phyloP scores from a whole-genome alignment of 257 asterid species.

The Craterostigma plantagineum region DNA sequence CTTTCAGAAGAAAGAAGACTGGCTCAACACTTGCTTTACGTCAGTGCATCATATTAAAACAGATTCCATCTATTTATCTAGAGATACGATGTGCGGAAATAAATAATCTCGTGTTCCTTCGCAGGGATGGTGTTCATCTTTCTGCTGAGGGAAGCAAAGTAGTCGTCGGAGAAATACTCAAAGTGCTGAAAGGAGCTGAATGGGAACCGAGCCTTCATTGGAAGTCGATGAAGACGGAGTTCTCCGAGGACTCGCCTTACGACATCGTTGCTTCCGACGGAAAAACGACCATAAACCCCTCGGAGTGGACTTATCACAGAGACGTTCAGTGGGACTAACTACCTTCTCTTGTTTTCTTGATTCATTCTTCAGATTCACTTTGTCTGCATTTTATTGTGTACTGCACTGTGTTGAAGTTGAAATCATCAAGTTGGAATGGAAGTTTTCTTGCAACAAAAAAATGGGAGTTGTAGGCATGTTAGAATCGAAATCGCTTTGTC shows the following conservation, averaged over 20 bases:
- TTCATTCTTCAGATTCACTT: too few relatives aligned
- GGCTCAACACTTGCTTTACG: conserved; percentile 68
- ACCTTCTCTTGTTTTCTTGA: conserved; percentile 3
- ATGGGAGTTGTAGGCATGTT: too few relatives aligned
- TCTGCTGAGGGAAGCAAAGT: conserved; percentile 74
- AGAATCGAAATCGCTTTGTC: too few relatives aligned
- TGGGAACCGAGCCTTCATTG: conserved; percentile 78
- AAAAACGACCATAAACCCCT: conserved; percentile 63
- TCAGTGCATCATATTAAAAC: conserved; percentile 46
- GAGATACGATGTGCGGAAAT: too few relatives aligned
- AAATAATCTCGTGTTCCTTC: too few relatives aligned
- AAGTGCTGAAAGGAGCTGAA: conserved; percentile 69
- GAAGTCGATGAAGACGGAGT: conserved; percentile 72
- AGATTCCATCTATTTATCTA: too few relatives aligned
- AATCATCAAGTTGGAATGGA: too few relatives aligned
- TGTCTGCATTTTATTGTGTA: too few relatives aligned
- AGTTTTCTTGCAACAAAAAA: too few relatives aligned
- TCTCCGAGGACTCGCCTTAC: conserved; percentile 57
- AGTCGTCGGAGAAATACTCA: conserved; percentile 79
- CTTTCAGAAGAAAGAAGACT: conserved; percentile 65
- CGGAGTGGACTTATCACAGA: conserved; percentile 71
- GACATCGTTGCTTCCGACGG: conserved; percentile 77
- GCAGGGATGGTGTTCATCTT: conserved; percentile 77
- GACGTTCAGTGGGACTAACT: conserved; percentile 63
- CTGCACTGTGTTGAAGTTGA: too few relatives aligned